phyloP scores from a whole-genome alignment of 2,329 filamentous ascomycete genomes.

The Orbilia oligospora region DNA sequence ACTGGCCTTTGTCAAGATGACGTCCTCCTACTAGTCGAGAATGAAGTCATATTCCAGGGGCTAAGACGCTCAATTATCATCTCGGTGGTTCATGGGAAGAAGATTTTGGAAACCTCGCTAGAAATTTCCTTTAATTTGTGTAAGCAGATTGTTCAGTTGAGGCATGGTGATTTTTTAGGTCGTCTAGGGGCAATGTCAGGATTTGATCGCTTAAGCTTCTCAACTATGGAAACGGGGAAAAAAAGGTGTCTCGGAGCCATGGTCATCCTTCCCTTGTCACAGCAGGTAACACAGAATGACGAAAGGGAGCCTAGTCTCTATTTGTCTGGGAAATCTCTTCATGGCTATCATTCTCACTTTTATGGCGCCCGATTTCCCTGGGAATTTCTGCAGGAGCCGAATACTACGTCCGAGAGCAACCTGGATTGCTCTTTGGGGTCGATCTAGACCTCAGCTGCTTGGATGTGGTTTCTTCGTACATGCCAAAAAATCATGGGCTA shows the following conservation, averaged over 20 bases:
- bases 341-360: background rate
- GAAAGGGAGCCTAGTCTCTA: background rate
- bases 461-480: background rate
- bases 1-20: conserved; percentile 4
- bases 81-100: conserved; percentile 8
- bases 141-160: background rate
- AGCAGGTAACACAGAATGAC: background rate
- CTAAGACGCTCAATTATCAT: background rate
- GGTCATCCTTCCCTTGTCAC: conserved; percentile 1
- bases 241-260: conserved; percentile 2
- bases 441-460: background rate
- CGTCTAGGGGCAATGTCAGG: background rate
- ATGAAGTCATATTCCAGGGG: conserved; percentile 18
- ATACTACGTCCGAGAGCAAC: background rate
- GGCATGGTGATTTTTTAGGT: background rate
- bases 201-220: background rate
- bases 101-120: background rate
- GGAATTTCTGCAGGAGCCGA: background rate
- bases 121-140: background rate
- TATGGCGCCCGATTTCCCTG: background rate
- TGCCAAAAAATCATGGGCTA: background rate
- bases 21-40: conserved; percentile 8
- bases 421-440: background rate
- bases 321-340: background rate
- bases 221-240: background rate